Percentiles rank a stretch among this genome's conserved stretches.
Evolutionary conservation across 371 early-diverging fungal genomes (phyloP).

Genomic region (Mortierella sp.): DNA sequence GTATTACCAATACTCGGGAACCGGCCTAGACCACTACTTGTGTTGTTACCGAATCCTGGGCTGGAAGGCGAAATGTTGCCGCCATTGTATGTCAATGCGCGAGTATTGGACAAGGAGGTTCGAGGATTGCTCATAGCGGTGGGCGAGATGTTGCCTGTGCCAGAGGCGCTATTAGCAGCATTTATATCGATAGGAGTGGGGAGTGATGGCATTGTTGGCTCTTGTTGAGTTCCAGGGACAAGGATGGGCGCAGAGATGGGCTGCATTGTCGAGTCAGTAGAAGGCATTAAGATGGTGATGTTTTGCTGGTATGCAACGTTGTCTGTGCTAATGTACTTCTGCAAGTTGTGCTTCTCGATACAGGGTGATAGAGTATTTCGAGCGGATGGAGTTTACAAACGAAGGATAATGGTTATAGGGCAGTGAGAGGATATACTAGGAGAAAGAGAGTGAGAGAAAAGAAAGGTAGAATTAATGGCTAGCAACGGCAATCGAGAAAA

Average conservation of each 20-base stretch:
- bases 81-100: neutral
- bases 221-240: slow-evolving; percentile 50
- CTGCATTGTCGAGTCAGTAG: slow-evolving; percentile 37
- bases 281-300: slow-evolving; percentile 21
- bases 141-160: neutral
- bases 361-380: neutral
- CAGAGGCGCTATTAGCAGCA: neutral
- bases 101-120: neutral
- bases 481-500: neutral
- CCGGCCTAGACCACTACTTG: slow-evolving; percentile 33
- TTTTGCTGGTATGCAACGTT: neutral
- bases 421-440: neutral
- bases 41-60: neutral
- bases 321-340: neutral
- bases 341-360: neutral
- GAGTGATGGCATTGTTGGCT: slow-evolving; percentile 35
- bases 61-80: neutral
- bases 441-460: neutral
- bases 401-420: neutral
- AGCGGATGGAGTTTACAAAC: neutral
- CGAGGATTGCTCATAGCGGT: neutral
- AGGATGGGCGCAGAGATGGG: slow-evolving; percentile 52
- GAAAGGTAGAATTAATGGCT: neutral
- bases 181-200: neutral
- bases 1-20: slow-evolving; percentile 46